These are phyloP conservation scores for Arabidopsis arenosa DNA, from an alignment of 345 rosid species.

Conservation along the genomic window DNA sequence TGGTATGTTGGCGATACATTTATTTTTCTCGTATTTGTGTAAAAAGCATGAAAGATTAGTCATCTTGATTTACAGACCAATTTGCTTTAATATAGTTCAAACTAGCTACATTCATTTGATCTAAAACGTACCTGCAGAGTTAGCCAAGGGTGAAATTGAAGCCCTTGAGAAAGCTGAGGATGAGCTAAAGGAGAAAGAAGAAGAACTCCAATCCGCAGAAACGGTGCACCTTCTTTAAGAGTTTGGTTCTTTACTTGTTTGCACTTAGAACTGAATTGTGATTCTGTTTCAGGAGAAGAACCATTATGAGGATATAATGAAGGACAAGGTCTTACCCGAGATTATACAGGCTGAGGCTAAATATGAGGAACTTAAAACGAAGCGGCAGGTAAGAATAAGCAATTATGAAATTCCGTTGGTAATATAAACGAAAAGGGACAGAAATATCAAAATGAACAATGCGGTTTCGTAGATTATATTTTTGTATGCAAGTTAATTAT, in stretches of 20 bases:
- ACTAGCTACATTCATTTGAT: neutral
- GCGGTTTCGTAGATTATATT: neutral
- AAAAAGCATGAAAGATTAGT: neutral
- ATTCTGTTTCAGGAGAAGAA: constrained; percentile 61
- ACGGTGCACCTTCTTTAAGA: constrained; percentile 48
- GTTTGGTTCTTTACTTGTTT: constrained; percentile 30
- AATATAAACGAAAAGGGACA: neutral
- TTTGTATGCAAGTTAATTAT: neutral
- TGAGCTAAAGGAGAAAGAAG: constrained; percentile 70
- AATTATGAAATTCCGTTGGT: neutral
- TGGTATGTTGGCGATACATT: constrained; percentile 49
- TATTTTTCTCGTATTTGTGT: constrained; percentile 10
- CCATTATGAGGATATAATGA: constrained; percentile 76
- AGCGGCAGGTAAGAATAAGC: constrained; percentile 53
- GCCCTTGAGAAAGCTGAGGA: constrained; percentile 73
- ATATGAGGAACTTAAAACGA: constrained; percentile 58
- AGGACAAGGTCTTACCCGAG: constrained; percentile 62
- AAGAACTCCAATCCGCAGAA: constrained; percentile 55
- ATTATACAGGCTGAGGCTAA: constrained; percentile 66
- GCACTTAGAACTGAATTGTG: constrained; percentile 30
- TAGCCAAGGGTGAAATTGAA: constrained; percentile 66
- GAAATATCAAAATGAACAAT: neutral
- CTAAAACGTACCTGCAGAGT: constrained; percentile 49
- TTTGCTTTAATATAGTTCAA: constrained; percentile 1
- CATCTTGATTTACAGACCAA: constrained; percentile 1